phyloP scores from a whole-genome alignment of 768 basidiomycete species.

The Rubroboletus satanas region DNA sequence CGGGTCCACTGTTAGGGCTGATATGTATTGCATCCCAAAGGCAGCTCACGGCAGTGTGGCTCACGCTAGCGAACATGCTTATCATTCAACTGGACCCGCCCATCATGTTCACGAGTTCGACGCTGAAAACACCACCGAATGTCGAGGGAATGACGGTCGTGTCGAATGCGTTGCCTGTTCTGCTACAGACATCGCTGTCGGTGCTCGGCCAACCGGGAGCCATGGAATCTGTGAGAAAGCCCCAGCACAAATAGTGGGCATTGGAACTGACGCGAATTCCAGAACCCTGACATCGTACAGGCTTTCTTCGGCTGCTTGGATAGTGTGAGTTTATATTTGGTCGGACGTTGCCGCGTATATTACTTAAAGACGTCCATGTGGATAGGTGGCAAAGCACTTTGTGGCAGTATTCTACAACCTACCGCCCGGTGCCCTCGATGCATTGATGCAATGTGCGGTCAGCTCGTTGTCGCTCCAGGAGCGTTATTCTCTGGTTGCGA shows the following conservation, averaged over 20 bases:
- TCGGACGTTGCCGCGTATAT: neutral
- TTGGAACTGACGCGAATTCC: slow-evolving; percentile 6
- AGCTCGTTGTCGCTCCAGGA: slow-evolving; percentile 71
- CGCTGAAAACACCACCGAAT: slow-evolving; percentile 50
- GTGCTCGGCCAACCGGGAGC: slow-evolving; percentile 53
- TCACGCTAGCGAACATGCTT: slow-evolving; percentile 76
- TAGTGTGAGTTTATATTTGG: slow-evolving; percentile 42
- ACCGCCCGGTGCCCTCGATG: slow-evolving; percentile 59
- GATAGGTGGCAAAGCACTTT: slow-evolving; percentile 54
- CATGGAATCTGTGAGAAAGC: slow-evolving; percentile 61
- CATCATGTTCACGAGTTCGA: slow-evolving; percentile 32
- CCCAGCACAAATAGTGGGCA: neutral
- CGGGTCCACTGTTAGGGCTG: slow-evolving; percentile 76
- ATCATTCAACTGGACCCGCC: slow-evolving; percentile 82
- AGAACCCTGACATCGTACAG: slow-evolving; percentile 93
- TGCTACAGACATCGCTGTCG: slow-evolving; percentile 56
- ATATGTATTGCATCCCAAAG: slow-evolving; percentile 70
- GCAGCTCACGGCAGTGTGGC: slow-evolving; percentile 79
- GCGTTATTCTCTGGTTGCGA: slow-evolving; percentile 78
- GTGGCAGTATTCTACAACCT: slow-evolving; percentile 57
- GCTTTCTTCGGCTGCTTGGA: slow-evolving; percentile 85
- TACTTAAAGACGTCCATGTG: neutral
- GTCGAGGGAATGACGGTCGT: slow-evolving; percentile 57
- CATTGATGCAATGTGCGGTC: slow-evolving; percentile 66
- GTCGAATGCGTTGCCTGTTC: slow-evolving; percentile 47